Evolutionary conservation across 257 asterid species (phyloP).

Genomic region (Jaltomata sinuosa): DNA sequence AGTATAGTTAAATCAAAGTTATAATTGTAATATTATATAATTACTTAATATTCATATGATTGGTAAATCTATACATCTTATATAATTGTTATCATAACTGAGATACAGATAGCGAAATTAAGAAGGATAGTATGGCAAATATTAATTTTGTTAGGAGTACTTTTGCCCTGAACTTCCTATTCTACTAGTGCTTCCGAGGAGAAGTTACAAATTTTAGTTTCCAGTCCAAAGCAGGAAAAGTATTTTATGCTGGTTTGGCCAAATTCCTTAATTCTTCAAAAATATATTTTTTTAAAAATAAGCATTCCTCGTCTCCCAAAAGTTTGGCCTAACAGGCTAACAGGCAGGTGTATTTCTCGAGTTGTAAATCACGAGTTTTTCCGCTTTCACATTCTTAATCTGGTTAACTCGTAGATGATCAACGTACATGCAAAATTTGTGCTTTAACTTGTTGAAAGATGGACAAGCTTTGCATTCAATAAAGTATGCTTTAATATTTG

Average conservation of each 20-base stretch:
- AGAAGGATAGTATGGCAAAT: neutral
- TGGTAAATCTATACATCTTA: neutral
- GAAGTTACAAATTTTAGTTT: neutral
- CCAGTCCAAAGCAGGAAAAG: neutral
- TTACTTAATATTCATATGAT: neutral
- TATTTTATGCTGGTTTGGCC: neutral
- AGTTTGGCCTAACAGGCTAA: neutral
- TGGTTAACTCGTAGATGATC: neutral
- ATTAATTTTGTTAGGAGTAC: neutral
- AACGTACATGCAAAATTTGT: neutral
- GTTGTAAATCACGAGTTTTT: neutral
- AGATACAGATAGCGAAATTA: neutral
- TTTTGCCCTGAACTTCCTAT: neutral
- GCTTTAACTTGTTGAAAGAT: neutral
- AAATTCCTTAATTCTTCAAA: neutral
- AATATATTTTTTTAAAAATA: neutral
- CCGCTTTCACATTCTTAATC: neutral
- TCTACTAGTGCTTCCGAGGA: neutral
- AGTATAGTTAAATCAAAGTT: neutral
- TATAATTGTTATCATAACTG: neutral
- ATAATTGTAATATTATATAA: neutral
- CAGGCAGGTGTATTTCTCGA: neutral
- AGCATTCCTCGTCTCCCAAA: neutral
- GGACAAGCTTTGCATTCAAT: neutral
- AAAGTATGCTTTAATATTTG: neutral